Base-by-base conservation (phyloP, 2,329 filamentous ascomycete species). In the Sclerotinia borealis region DNA sequence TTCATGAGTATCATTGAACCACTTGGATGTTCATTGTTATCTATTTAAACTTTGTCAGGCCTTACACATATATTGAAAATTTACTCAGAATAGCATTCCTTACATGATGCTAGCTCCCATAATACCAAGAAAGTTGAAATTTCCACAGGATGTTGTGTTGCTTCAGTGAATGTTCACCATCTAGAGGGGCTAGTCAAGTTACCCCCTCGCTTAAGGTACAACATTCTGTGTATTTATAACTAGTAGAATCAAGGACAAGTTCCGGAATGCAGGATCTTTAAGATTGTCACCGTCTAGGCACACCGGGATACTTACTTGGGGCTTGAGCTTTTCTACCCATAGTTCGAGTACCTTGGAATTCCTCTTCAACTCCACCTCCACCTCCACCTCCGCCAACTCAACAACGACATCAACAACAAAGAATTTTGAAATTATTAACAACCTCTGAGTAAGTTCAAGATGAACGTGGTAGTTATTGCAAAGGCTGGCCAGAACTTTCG, bases 141-240 rank as follows among this genome's bases (percentile, higher is more conserved):
- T n/a, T n/a, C n/a, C n/a, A n/a, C 29, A n/a, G 0, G 0, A 31
- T n/a, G 10, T n/a, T n/a, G 25, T 49, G 7, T 49, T 1, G 25
- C 19, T 4, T 15, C 15, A 19, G 7, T 3, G 22, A 48, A 29
- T 19, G n/a, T n/a, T n/a, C n/a, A n/a, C n/a, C n/a, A 4, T 49
- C 27, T 11, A 31, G 19, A 49, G 15, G 15, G n/a, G 15, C 37
- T 19, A 17, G 15, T n/a, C 8, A 10, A 31, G 8, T n/a, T 49
- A 27, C 47, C 47, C 47, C 47, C 27, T 49, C 47, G 47, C 25
- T 4, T 31, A 49, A 49, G 4, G 19, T 49, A 1, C 15, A 49
- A 49, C 13, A 27, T 29, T 29, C 45, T 27, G 7, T 29, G 8
- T 9, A 22, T 13, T 29, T 25, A 48, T 48, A 29, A 17, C 22